Base-by-base conservation (phyloP, 2,329 filamentous ascomycete genomes). In the Colletotrichum lindemuthianum region DNA sequence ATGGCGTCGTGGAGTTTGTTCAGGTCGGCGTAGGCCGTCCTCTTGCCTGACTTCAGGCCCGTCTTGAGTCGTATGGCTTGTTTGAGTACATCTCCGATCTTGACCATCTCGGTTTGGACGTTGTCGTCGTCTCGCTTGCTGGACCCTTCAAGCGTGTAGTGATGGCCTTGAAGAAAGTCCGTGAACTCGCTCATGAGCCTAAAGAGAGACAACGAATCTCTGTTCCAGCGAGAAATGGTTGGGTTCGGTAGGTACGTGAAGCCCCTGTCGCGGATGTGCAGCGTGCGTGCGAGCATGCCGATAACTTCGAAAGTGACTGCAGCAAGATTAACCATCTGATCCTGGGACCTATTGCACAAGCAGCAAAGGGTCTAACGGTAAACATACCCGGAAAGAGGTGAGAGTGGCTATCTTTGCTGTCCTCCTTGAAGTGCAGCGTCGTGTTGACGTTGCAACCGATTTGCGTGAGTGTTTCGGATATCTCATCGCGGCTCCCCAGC, bases 151-250 rank as follows among this genome's bases (percentile, higher is more conserved):
- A n/a, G n/a, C n/a, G n/a, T n/a, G n/a, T n/a, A n/a, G n/a, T n/a
- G n/a, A n/a, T n/a, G n/a, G n/a, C n/a, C n/a, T n/a, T n/a, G n/a
- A n/a, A n/a, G n/a, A n/a, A n/a, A n/a, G n/a, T n/a, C n/a, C n/a
- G 69, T 48, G 68, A 78, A 84, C 1, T 79, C 76, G 13, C 73
- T 67, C 49, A 84, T 70, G 1, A 85, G 70, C 49, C 76, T 78
- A 8, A 73, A 69, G 0, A 85, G 69, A 36, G 78, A 81, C n/a
- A 85, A 77, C 1, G 79, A 79, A 24, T 79, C 77, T 60, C 77
- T 83, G 60, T 86, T 79, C 84, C 84, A 88, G n/a, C 73, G 73
- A 53, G 83, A 82, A 1, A 79, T 76, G 0, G 85, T 87, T 0
- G 79, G 79, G 54, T 82, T 82, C 0, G 79, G 79, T 8, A 82